These are phyloP conservation scores for Scheffersomyces illinoinensis DNA, from an alignment of 1,139 yeast species.

Conservation along the genomic window DNA sequence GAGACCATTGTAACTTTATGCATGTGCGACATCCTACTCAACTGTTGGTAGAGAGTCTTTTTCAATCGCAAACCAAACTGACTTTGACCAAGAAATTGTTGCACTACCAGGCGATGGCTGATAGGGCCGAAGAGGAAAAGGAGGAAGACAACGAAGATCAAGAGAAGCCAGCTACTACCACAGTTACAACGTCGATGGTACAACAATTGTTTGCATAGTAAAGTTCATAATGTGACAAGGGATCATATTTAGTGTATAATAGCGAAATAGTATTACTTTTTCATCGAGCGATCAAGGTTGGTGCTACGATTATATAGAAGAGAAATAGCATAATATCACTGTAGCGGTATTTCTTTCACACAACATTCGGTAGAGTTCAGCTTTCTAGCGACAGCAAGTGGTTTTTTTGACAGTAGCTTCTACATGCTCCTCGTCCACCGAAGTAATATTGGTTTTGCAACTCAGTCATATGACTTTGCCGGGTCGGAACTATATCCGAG, in stretches of 20 bases:
- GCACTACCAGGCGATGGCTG: not conserved
- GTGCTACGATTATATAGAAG: not conserved
- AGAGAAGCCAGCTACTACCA: not conserved
- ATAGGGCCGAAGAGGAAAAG: conserved; percentile 5
- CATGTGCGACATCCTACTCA: conserved; percentile 66
- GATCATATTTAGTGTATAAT: not conserved
- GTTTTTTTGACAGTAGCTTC: not conserved
- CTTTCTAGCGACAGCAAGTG: not conserved
- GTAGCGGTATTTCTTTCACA: not conserved
- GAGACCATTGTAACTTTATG: conserved; percentile 84
- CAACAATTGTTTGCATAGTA: conserved; percentile 18
- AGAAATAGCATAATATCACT: not conserved
- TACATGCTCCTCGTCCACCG: not conserved
- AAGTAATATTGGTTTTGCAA: not conserved
- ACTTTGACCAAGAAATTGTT: conserved; percentile 15
- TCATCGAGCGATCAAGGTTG: not conserved
- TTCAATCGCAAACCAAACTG: conserved; percentile 38
- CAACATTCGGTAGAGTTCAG: not conserved
- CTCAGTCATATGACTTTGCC: not conserved
- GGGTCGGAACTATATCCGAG: not conserved
- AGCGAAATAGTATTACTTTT: not conserved
- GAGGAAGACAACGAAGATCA: conserved; percentile 1
- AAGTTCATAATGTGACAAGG: not conserved
- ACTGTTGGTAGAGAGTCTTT: conserved; percentile 40
- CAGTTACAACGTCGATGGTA: conserved; percentile 17